phyloP scores from a whole-genome alignment of 176 grass and related monocot genomes.

The Oropetium thomaeum region DNA sequence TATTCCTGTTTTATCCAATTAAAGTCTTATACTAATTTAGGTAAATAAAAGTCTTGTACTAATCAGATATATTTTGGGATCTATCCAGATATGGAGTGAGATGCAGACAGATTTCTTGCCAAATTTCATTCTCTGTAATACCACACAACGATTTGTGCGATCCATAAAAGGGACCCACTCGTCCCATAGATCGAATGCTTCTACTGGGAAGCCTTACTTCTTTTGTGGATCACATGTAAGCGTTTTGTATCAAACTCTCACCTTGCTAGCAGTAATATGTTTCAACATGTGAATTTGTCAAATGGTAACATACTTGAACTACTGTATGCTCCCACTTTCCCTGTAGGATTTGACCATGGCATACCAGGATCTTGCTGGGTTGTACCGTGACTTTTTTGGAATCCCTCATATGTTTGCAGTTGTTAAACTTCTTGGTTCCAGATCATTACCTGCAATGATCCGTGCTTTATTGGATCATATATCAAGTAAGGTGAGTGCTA shows the following conservation, averaged over 20 bases:
- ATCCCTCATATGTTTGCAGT: conserved; percentile 96
- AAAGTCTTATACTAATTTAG: conserved; percentile 12
- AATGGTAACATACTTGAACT: conserved; percentile 3
- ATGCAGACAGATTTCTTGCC: conserved; percentile 98
- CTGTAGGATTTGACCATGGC: conserved; percentile 90
- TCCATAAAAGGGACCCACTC: conserved; percentile 64
- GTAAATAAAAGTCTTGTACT: conserved; percentile 13
- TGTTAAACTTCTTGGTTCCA: conserved; percentile 90
- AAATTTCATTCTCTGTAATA: conserved; percentile 96
- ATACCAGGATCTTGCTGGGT: conserved; percentile 68
- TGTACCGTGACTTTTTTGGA: conserved; percentile 95
- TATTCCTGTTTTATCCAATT: not conserved
- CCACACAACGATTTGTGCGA: conserved; percentile 91
- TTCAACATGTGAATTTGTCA: not conserved
- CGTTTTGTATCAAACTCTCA: conserved; percentile 8
- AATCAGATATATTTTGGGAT: conserved; percentile 28
- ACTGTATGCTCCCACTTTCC: conserved; percentile 17
- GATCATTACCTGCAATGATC: conserved; percentile 95
- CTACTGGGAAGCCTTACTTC: conserved; percentile 68
- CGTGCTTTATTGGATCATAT: conserved; percentile 95
- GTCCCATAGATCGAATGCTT: conserved; percentile 61
- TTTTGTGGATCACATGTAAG: conserved; percentile 93
- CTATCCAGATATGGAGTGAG: conserved; percentile 83
- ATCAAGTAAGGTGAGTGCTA: conserved; percentile 81
- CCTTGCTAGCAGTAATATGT: not conserved